Base-by-base conservation (phyloP, 768 basidiomycete genomes). In the Suillus bovinus region DNA sequence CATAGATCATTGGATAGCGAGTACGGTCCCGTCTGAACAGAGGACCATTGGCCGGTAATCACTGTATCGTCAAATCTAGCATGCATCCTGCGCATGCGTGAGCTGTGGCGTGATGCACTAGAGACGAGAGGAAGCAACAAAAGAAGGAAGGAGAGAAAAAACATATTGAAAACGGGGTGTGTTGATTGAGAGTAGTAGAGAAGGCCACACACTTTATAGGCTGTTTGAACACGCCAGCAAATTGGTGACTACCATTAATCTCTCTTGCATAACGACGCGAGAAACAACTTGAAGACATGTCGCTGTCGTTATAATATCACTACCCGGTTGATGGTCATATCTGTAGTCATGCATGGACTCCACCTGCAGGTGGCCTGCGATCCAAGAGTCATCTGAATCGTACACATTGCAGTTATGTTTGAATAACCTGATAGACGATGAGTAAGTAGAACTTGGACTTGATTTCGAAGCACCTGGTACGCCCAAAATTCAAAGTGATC, bases 31-130 rank as follows among this genome's bases (percentile, higher is more conserved):
- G 77, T 78, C 16, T 70, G 64, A 59, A 84, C 76, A 20, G 71
- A 68, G 54, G 85, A 85, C 80, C 79, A 89, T 76, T 85, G 80
- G 17, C 82, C 85, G 59, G 78, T 79, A 60, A 61, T 64, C 16
- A 62, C 27, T 29, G 67, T 74, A 67, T 75, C 71, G 61, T 70
- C 46, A 3, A 42, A 24, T 22, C 17, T 41, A 5, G 38, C 8
- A 14, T 62, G 57, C 24, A 10, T 17, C 27, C 20, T 56, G 17
- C 27, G 55, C 39, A 27, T 56, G 29, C 46, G 24, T n/a, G n/a
- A n/a, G n/a, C 20, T 5, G 29, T 7, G 17, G 50, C 20, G 31
- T 38, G 64, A 63, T 22, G 16, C 38, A 0, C 68, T 33, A 39
- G 31, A 64, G 66, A 72, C 59, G 66, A 74, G 52, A 11, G 72